Evolutionary conservation across 768 basidiomycete genomes (phyloP).

Genomic region (Russula sp.): DNA sequence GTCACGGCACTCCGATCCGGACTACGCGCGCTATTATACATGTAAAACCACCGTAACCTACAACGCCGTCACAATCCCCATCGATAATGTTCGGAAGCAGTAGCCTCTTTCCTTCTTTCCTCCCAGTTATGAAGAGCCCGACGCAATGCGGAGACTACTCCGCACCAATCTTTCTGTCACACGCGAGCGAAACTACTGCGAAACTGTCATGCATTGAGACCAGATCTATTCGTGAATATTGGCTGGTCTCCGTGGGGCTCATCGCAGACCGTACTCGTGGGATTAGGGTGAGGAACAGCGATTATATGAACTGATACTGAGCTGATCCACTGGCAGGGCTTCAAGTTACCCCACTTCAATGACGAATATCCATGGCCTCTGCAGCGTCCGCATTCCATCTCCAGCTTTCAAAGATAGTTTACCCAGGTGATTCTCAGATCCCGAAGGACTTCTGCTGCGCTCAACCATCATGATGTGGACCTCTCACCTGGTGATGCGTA

Average conservation of each 20-base stretch:
- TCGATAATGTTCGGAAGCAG: neutral
- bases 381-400: constrained; percentile 50
- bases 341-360: constrained; percentile 15
- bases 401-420: neutral
- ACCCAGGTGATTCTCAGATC: constrained; percentile 41
- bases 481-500: no score
- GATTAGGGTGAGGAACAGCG: constrained; percentile 50
- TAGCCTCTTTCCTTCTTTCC: neutral
- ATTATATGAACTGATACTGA: no score
- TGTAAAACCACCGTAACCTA: neutral
- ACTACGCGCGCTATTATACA: neutral
- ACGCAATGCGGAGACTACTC: neutral
- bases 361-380: constrained; percentile 56
- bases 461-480: constrained; percentile 33
- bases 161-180: no score
- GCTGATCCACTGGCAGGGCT: constrained; percentile 18
- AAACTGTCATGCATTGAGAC: no score
- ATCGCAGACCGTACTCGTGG: no score
- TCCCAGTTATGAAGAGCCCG: neutral
- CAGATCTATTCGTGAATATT: no score
- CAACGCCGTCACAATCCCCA: neutral
- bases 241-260: no score
- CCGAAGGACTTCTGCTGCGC: constrained; percentile 54
- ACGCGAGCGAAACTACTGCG: no score
- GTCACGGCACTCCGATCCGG: neutral